Evolutionary conservation across 169 alveolate species (phyloP), one percentile per base, ranked within the genome.

Genomic region (Ichthyophthirius multifiliis): DNA sequence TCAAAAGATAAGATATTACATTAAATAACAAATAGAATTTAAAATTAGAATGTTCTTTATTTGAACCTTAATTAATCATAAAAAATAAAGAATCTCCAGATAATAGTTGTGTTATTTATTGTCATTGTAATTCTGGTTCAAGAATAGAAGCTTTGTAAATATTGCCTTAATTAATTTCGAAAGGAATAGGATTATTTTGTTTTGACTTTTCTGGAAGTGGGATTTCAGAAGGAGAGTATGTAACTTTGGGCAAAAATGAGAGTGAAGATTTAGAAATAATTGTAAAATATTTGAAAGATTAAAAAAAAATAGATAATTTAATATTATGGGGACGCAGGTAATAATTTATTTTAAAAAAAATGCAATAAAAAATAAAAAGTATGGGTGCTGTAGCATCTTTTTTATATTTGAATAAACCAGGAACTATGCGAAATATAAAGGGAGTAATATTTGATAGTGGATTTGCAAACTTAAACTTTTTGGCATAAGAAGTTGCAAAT

Each of bases 201-300:
- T 76, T 78, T n/a, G 90, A 84, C 48, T 84, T 84, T 55, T 76
- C 90, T 10, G 90, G 90, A 34, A 71, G 86, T 44, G 90, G 90
- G 1, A 30, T 78, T 16, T 84, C 90, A 6, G 90, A 84, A 65
- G 90, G 86, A 5, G 84, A 84, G 39, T 84, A 64, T 30, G 78
- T 84, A 7, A 74, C 90, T 6, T 65, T 84, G 32, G 90, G 90
- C 16, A 76, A 55, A 31, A 81, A 78, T 41, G 86, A 84, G 62
- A 78, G 83, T 44, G 65, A 80, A 34, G 90, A 84, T 74, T 45
- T 78, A n/a, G 73, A 75, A 84, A 63, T 45, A 4, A 37, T 84
- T 15, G 62, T 84, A 18, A 71, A 78, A 48, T 65, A 73, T 75
- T 44, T 79, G 13, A 65, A 71, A 74, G 83, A 80, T 35, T 20